These are phyloP conservation scores for Hysterangium stoloniferum DNA, from an alignment of 768 basidiomycete species.

Conservation along the genomic window DNA sequence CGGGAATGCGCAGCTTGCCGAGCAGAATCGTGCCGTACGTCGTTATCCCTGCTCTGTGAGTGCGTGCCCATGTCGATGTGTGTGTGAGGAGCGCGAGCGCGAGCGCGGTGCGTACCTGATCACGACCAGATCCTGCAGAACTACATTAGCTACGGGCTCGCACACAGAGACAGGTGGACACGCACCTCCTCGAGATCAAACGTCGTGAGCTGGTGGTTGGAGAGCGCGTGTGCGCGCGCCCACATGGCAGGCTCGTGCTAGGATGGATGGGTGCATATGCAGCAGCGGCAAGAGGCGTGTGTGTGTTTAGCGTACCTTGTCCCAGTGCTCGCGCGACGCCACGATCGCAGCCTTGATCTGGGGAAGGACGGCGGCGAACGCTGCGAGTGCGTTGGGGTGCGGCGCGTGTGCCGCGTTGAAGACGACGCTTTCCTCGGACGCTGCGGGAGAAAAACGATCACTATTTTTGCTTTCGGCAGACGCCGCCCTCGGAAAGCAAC, in stretches of 20 bases:
- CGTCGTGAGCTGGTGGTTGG: conserved; percentile 40
- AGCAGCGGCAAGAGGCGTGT: not conserved
- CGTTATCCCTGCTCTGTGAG: conserved; percentile 40
- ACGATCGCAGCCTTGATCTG: conserved; percentile 59
- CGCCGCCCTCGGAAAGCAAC: not conserved
- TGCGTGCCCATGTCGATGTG: conserved; percentile 37
- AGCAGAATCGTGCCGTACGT: conserved; percentile 67
- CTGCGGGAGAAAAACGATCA: conserved; percentile 26
- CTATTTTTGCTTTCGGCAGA: too few relatives aligned
- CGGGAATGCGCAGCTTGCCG: conserved; percentile 69
- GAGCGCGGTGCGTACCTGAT: not conserved
- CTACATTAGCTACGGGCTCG: not conserved
- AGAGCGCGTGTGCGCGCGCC: conserved; percentile 45
- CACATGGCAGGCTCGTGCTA: conserved; percentile 57
- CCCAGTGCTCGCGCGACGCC: conserved; percentile 62
- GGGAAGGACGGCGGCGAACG: conserved; percentile 48
- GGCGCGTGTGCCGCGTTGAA: conserved; percentile 57
- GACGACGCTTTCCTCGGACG: conserved; percentile 46
- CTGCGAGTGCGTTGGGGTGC: conserved; percentile 51
- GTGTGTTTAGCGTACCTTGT: conserved; percentile 36
- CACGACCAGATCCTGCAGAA: conserved; percentile 10
- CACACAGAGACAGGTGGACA: not conserved
- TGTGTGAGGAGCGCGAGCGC: not conserved
- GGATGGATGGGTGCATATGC: not conserved
- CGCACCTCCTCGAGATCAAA: not conserved